Conservation (phyloP, 75 land plant species). For the Sequoiadendron giganteum region DNA sequence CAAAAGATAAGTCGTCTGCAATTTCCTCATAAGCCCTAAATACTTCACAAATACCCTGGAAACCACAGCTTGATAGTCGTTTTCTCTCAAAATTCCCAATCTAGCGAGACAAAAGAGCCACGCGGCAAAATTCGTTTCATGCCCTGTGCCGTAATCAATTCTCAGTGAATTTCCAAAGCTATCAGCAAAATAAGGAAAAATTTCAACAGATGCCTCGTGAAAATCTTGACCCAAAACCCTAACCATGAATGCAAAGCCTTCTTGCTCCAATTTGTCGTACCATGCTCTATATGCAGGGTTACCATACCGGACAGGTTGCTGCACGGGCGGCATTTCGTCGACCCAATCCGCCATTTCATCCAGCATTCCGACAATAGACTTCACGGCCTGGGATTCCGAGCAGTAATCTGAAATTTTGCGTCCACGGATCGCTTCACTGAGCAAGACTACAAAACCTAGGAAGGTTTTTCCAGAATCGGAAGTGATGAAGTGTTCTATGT, state of each 20-base stretch:
- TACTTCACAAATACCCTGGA: conserved; percentile 72
- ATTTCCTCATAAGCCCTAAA: conserved; percentile 79
- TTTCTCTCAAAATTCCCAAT: conserved; percentile 62
- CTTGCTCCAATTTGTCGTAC: conserved; percentile 50
- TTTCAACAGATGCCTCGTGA: conserved; percentile 39
- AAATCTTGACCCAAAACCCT: conserved; percentile 40
- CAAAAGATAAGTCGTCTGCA: conserved; percentile 77
- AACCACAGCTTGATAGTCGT: conserved; percentile 82
- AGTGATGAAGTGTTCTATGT: conserved; percentile 56
- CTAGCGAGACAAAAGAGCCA: conserved; percentile 87
- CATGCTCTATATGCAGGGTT: conserved; percentile 77
- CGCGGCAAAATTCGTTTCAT: conserved; percentile 95
- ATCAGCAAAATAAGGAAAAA: conserved; percentile 80
- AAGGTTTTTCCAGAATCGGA: conserved; percentile 61
- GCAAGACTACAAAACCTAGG: conserved; percentile 84
- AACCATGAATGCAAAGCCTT: conserved; percentile 33
- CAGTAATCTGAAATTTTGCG: conserved; percentile 84
- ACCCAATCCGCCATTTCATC: conserved; percentile 53
- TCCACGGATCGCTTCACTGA: conserved; percentile 70
- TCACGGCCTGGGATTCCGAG: conserved; percentile 28
- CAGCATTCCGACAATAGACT: conserved; percentile 43
- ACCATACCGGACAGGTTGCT: conserved; percentile 71
- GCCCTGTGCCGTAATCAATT: conserved; percentile 97
- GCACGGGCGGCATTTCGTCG: conserved; percentile 75
- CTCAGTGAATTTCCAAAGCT: conserved; percentile 87